These are phyloP conservation scores for Kwoniella shivajii DNA, from an alignment of 1,284 basidiomycete species.

Conservation along the genomic window DNA sequence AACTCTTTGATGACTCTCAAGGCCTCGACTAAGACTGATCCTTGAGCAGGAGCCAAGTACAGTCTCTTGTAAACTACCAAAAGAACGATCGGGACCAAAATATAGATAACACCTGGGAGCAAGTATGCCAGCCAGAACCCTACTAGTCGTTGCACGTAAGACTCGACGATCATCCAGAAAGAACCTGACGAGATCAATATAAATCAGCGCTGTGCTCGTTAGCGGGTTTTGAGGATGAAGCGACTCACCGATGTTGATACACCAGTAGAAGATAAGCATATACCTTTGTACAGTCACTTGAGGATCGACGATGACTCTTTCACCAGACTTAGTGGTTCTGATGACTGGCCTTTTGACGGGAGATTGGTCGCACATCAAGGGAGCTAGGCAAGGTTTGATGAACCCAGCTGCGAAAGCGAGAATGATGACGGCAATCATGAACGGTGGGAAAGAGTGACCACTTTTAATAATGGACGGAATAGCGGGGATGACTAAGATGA, in stretches of 20 bases:
- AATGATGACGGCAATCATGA: slow-evolving; percentile 44
- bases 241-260: slow-evolving; percentile 37
- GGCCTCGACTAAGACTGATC: slow-evolving; percentile 52
- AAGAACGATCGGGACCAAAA: slow-evolving; percentile 54
- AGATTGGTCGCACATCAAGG: slow-evolving; percentile 49
- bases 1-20: slow-evolving; percentile 30
- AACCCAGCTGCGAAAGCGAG: slow-evolving; percentile 38
- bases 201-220: not conserved
- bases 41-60: slow-evolving; percentile 52
- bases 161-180: slow-evolving; percentile 37
- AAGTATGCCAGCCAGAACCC: slow-evolving; percentile 54
- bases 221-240: not conserved
- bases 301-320: slow-evolving; percentile 48
- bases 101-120: slow-evolving; percentile 55
- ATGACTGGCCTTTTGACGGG: slow-evolving; percentile 38
- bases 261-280: slow-evolving; percentile 39
- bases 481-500: slow-evolving; percentile 43
- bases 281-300: slow-evolving; percentile 37
- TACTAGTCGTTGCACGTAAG: slow-evolving; percentile 41
- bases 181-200: slow-evolving; percentile 23
- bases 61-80: slow-evolving; percentile 47
- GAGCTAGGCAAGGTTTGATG: slow-evolving; percentile 41
- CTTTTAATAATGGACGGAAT: slow-evolving; percentile 35
- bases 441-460: slow-evolving; percentile 25
- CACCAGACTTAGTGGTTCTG: slow-evolving; percentile 34